Evolutionary conservation across 179 eudicot species (phyloP), one percentile per base, ranked within the genome.

Genomic region (Vitellaria paradoxa): DNA sequence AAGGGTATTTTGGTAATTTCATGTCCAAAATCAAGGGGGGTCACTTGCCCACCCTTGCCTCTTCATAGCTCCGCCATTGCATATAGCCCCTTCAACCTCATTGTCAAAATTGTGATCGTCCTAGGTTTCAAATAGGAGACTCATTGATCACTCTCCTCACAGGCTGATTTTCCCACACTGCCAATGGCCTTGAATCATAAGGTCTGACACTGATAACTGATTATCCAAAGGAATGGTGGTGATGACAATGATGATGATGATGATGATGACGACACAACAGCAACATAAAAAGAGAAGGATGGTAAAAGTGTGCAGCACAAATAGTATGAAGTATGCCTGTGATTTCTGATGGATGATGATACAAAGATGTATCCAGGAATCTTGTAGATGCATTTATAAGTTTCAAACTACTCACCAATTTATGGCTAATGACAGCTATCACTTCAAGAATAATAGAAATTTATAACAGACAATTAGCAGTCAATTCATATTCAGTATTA

Each of bases 381-480:
- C 74, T 72, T 40, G 21, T 59, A 57, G 59, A 59, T 73, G 52
- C 66, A 73, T 26, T 21, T 20, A 47, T n/a, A 59, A 24, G 72
- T 11, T 69, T 56, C 72, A 69, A 69, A 47, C 11, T 10, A 49
- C n/a, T 46, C 5, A 13, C 13, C 20, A 69, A 69, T 70, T 52
- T 70, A 24, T 7, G 21, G 46, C 52, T 26, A 24, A 26, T 70
- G 62, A 26, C 74, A 70, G 24, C 13, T 40, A 56, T 37, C 12
- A n/a, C 26, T 30, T n/a, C 75, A 37, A 72, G 7, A 5, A 70
- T 26, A 26, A 15, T 1, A 52, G 37, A 30, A 30, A 30, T 30
- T 30, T 30, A 30, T 30, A 30, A 30, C 37, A 30, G 37, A 30
- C 37, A 30, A 6, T 53, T 1, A 37, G 42, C 10, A 42, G 15